These are phyloP conservation scores for Candida maris DNA, from an alignment of 805 yeast genomes.

Conservation along the genomic window DNA sequence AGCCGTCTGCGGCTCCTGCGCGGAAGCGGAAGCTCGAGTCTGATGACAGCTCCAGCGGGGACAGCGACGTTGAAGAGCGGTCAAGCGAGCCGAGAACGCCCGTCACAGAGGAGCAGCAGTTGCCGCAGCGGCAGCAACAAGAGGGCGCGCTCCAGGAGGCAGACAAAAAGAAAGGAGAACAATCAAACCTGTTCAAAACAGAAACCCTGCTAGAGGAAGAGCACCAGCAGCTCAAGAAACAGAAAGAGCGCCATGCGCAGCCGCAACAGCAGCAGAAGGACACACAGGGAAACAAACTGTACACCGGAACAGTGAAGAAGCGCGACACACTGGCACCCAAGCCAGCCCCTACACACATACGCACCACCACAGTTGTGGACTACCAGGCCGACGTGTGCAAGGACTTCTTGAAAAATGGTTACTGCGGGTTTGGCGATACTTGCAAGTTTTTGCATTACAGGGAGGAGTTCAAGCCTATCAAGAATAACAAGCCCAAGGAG, in stretches of 20 bases:
- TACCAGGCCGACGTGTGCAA: conserved; percentile 94
- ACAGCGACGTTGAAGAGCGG: neutral
- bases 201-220: conserved; percentile 25
- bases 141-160: too few relatives aligned
- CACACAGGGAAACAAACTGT: conserved; percentile 22
- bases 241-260: neutral
- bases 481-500: conserved; percentile 40
- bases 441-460: conserved; percentile 92
- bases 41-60: conserved; percentile 3
- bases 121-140: too few relatives aligned
- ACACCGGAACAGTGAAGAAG: conserved; percentile 25
- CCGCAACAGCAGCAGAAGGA: conserved; percentile 12
- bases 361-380: conserved; percentile 69
- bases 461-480: conserved; percentile 67
- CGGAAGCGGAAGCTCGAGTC: conserved; percentile 7
- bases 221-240: conserved; percentile 8
- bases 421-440: conserved; percentile 95
- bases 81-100: too few relatives aligned
- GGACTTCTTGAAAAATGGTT: conserved; percentile 86
- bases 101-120: too few relatives aligned
- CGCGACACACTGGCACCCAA: conserved; percentile 16
- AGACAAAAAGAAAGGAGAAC: too few relatives aligned
- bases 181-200: conserved; percentile 14
- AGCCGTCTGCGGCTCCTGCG: too few relatives aligned
- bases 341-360: conserved; percentile 43